Base-by-base conservation (phyloP, 345 rosid species). In the Gossypium stocksii region DNA sequence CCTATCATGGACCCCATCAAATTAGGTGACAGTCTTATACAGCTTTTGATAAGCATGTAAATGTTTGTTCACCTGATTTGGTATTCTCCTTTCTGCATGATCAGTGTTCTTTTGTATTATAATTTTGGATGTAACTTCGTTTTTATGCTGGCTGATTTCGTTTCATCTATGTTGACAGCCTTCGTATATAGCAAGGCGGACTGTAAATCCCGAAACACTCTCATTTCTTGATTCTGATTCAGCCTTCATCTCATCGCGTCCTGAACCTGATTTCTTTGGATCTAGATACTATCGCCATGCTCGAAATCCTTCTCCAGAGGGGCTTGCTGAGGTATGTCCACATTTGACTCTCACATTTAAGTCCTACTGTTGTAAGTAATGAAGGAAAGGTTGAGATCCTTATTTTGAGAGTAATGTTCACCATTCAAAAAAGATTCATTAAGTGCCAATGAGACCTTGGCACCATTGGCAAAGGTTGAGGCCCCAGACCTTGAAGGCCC, bases 271-370 rank as follows among this genome's bases (percentile, higher is more conserved):
- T 3, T 59, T 81, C 60, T 79, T 87, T 67, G 85, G 86, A 70
- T 80, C 84, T 65, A 82, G 95, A 67, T 87, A 85, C 68, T 84
- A 88, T 83, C 94, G 88, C 22, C 98, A 90, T 77, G 78, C 82
- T 70, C 88, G 88, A 64, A 91, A 86, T 77, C 92, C 96, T 77
- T 89, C 96, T 22, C 90, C 91, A 9, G 92, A 93, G 78, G 99
- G 89, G 66, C 80, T 91, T 67, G 89, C 94, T 67, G 97, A 93
- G 97, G 99, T 95, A 45, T 29, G 83, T 72, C 2, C n/a, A 15
- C 27, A 29, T 27, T 60, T 46, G 41, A 34, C 41, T 34, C 41
- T 34, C 41, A 5, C 41, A 34, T 34, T 34, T 34, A 6, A 5
- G 41, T 34, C 41, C 41, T 34, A 34, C 41, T 34, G 5, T 34